Conservation (phyloP, 306 rosid genomes). For the Boehmeria nivea region DNA sequence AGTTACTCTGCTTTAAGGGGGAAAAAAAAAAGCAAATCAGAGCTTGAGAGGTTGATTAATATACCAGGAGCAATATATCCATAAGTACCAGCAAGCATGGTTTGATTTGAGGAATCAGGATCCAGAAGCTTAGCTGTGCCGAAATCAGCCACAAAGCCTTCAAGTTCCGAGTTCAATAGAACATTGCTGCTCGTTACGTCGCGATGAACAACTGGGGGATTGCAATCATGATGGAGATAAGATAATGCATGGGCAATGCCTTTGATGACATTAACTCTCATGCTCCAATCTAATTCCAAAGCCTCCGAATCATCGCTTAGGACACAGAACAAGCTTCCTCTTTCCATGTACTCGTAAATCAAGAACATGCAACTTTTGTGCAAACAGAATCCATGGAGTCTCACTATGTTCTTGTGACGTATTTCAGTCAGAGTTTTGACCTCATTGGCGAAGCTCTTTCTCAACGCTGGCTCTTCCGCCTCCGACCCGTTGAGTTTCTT, state of each 20-base stretch:
- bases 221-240: slow-evolving; percentile 21
- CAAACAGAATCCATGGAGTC: slow-evolving; percentile 18
- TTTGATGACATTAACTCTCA: slow-evolving; percentile 18
- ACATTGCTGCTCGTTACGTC: slow-evolving; percentile 6
- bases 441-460: slow-evolving; percentile 10
- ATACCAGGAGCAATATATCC: slow-evolving; percentile 17
- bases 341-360: slow-evolving; percentile 22
- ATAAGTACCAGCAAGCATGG: slow-evolving; percentile 5
- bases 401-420: slow-evolving; percentile 15
- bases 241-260: slow-evolving; percentile 17
- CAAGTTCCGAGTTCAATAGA: not conserved
- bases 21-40: not conserved
- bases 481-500: slow-evolving; percentile 11
- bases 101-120: slow-evolving; percentile 8
- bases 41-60: not conserved
- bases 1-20: too few species aligned
- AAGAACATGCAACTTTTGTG: slow-evolving; percentile 3
- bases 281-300: slow-evolving; percentile 13
- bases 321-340: slow-evolving; percentile 15
- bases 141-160: slow-evolving; percentile 16
- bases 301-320: slow-evolving; percentile 10
- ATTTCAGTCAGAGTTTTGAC: slow-evolving; percentile 7
- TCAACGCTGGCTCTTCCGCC: not conserved
- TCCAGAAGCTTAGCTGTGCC: slow-evolving; percentile 21
- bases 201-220: slow-evolving; percentile 6